Conservation (phyloP, 2,329 filamentous ascomycete species). For the Gnomoniopsis smithogilvyi region DNA sequence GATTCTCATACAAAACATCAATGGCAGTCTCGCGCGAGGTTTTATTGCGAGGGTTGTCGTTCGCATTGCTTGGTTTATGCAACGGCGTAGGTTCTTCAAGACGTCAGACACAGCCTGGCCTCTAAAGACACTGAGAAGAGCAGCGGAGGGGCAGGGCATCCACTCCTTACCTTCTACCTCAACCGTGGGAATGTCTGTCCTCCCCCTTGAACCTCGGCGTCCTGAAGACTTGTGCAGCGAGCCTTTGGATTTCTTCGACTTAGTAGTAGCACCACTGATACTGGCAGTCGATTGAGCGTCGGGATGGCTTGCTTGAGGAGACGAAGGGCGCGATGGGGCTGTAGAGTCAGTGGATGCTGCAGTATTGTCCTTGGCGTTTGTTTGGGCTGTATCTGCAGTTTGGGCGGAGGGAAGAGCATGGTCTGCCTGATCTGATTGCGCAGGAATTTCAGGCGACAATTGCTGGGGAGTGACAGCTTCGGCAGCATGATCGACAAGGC, state of each 20-base stretch:
- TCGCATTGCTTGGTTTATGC: background rate
- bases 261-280: background rate
- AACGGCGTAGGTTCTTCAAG: conserved; percentile 13
- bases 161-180: conserved; percentile 8
- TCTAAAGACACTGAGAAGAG: background rate
- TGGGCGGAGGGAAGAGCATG: background rate
- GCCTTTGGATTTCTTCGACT: conserved; percentile 1
- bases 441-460: conserved; percentile 3
- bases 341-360: background rate
- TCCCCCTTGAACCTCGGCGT: background rate
- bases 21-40: conserved; percentile 53
- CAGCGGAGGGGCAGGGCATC: no score
- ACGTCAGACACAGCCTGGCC: background rate
- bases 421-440: background rate
- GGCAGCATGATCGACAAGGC: conserved; percentile 56
- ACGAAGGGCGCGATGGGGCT: background rate
- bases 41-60: conserved; percentile 17
- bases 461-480: conserved; percentile 8
- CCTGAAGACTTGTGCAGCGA: background rate
- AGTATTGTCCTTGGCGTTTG: background rate
- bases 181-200: conserved; percentile 1
- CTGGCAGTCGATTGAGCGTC: background rate
- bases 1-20: conserved; percentile 93
- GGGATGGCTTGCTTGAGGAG: background rate
- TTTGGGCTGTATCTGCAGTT: background rate